Percentiles rank a stretch among this genome's conserved stretches.
Evolutionary conservation across 2,329 filamentous ascomycete species (phyloP).

Genomic region (Ceratocystis papillata): DNA sequence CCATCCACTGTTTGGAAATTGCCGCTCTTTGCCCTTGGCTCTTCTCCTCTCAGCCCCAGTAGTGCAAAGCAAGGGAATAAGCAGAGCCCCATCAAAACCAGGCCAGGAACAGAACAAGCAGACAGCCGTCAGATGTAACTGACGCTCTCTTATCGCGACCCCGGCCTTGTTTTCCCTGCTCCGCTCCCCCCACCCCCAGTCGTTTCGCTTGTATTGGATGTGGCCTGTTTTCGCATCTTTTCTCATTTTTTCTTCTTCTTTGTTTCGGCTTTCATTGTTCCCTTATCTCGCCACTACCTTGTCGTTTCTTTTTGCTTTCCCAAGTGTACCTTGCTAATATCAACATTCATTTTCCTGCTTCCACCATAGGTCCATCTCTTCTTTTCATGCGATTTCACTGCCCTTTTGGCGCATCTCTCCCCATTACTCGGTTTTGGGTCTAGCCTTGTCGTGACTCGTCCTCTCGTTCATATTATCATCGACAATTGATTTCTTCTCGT

Average conservation of each 20-base stretch:
- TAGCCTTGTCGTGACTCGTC: background rate
- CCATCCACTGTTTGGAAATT: background rate
- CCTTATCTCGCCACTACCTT: conserved; percentile 5
- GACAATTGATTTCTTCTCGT: background rate
- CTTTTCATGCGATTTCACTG: background rate
- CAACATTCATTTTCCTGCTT: background rate
- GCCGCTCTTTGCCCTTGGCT: background rate
- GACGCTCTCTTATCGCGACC: conserved; percentile 8
- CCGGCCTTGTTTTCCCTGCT: background rate
- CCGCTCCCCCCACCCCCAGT: background rate
- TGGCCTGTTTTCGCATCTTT: conserved; percentile 10
- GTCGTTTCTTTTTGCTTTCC: background rate
- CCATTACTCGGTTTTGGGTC: background rate
- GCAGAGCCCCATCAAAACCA: background rate
- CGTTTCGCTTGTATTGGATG: conserved; percentile 3
- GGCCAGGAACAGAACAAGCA: background rate
- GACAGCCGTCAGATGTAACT: conserved; percentile 1
- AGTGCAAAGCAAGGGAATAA: too few relatives aligned
- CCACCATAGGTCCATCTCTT: background rate
- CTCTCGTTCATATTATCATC: background rate
- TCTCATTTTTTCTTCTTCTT: conserved; percentile 2
- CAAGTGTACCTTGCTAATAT: conserved; percentile 8
- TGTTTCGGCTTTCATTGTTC: conserved; percentile 15
- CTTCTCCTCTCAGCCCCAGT: too few relatives aligned
- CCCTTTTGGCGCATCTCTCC: background rate